phyloP scores from a whole-genome alignment of 208 protist species.

The Leishmania amazonensis region DNA sequence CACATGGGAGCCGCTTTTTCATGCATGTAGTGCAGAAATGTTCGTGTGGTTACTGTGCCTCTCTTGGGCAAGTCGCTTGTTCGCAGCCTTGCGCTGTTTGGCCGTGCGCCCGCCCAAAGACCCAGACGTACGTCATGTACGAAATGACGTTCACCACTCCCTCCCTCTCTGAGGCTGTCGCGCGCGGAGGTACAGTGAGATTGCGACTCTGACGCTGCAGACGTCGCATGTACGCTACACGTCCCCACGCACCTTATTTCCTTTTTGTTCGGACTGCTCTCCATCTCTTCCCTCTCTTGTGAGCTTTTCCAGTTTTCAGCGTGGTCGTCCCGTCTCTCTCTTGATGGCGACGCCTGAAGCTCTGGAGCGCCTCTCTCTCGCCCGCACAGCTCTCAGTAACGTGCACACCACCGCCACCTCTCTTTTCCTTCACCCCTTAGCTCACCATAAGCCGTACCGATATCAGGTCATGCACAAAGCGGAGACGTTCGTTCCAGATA shows the following conservation, averaged over 20 bases:
- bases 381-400: too few relatives aligned
- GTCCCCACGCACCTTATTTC: neutral
- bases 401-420: neutral
- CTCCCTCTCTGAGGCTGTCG: neutral
- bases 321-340: neutral
- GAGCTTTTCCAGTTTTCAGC: neutral
- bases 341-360: too few relatives aligned
- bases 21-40: too few relatives aligned
- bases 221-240: neutral
- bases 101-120: neutral
- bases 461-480: slow-evolving; percentile 20
- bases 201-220: neutral
- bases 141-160: too few relatives aligned
- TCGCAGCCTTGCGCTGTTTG: neutral
- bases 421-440: neutral
- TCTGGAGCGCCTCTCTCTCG: neutral
- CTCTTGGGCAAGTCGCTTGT: neutral
- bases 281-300: neutral
- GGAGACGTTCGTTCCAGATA: slow-evolving; percentile 23
- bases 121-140: neutral
- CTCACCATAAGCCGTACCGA: slow-evolving; percentile 27
- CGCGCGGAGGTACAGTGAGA: neutral
- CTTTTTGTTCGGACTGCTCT: neutral
- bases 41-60: neutral
- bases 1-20: neutral